These are phyloP conservation scores for Erythrobasidium hasegawianum DNA, from an alignment of 1,284 basidiomycete species.

Conservation along the genomic window DNA sequence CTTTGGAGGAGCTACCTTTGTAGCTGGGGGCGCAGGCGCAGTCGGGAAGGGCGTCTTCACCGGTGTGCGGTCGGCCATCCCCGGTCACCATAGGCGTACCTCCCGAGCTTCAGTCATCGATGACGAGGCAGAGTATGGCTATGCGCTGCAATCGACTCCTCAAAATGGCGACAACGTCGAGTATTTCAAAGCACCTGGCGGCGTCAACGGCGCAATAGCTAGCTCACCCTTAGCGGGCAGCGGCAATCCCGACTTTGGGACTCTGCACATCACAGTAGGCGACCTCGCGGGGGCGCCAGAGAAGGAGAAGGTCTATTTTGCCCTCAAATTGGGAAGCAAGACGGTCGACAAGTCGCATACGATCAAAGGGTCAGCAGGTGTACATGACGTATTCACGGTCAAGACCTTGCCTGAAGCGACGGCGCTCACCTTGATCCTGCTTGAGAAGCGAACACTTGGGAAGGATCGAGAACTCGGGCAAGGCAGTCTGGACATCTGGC, in stretches of 20 bases:
- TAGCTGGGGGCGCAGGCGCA: conserved; percentile 57
- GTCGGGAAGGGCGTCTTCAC: conserved; percentile 45
- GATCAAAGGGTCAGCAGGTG: conserved; percentile 4
- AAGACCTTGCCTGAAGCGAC: conserved; percentile 18
- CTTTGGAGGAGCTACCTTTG: conserved; percentile 56
- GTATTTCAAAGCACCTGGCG: not conserved
- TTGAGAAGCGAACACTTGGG: conserved; percentile 29
- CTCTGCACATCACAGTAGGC: conserved; percentile 22
- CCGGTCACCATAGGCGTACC: not conserved
- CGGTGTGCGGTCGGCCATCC: conserved; percentile 47
- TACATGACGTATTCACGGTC: conserved; percentile 8
- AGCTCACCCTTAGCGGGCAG: not conserved
- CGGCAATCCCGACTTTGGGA: conserved; percentile 21
- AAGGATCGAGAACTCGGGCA: conserved; percentile 25
- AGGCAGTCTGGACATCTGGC: conserved; percentile 24
- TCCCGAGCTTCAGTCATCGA: not conserved
- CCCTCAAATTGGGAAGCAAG: conserved; percentile 13
- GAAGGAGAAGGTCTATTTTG: conserved; percentile 23
- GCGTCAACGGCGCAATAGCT: conserved; percentile 21
- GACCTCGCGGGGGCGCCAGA: conserved; percentile 10
- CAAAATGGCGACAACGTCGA: not conserved
- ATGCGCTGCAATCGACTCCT: not conserved
- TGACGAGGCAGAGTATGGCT: not conserved
- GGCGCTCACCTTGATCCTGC: conserved; percentile 4
- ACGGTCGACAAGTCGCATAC: conserved; percentile 14